Percentiles rank a stretch among this genome's conserved stretches.
phyloP scores from a whole-genome alignment of 129 eudicot genomes.

The Rutidosis leptorrhynchoides region DNA sequence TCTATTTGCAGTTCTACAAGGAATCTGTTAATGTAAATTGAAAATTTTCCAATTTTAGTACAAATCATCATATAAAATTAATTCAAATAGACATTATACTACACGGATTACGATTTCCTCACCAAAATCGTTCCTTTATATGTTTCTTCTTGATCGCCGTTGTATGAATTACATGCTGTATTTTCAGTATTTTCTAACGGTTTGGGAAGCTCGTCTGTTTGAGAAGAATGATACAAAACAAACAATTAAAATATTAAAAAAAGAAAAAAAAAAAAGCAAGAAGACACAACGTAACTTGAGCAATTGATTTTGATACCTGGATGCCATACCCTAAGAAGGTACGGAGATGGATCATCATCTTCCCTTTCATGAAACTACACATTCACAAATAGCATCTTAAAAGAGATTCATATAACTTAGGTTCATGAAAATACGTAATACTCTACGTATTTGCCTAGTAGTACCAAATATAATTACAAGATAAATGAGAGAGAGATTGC shows the following conservation, averaged over 20 bases:
- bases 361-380: conserved; percentile 46
- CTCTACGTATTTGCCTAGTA: neutral
- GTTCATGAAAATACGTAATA: neutral
- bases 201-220: conserved; percentile 28
- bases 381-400: conserved; percentile 19
- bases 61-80: neutral
- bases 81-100: neutral
- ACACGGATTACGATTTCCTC: conserved; percentile 19
- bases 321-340: conserved; percentile 60
- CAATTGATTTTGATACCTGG: conserved; percentile 40
- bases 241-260: neutral
- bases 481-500: neutral
- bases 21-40: conserved; percentile 40
- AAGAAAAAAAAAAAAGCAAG: neutral
- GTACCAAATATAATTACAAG: neutral
- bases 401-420: conserved; percentile 5
- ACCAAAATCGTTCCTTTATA: conserved; percentile 72
- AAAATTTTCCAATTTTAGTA: neutral
- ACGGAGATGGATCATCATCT: conserved; percentile 48
- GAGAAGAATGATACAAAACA: conserved; percentile 1
- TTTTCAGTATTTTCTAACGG: conserved; percentile 23
- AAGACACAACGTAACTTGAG: conserved; percentile 11
- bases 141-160: conserved; percentile 27
- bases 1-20: conserved; percentile 53
- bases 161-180: conserved; percentile 13